Evolutionary conservation across 2,329 filamentous ascomycete species (phyloP).

Genomic region (Aspergillus neoniger): DNA sequence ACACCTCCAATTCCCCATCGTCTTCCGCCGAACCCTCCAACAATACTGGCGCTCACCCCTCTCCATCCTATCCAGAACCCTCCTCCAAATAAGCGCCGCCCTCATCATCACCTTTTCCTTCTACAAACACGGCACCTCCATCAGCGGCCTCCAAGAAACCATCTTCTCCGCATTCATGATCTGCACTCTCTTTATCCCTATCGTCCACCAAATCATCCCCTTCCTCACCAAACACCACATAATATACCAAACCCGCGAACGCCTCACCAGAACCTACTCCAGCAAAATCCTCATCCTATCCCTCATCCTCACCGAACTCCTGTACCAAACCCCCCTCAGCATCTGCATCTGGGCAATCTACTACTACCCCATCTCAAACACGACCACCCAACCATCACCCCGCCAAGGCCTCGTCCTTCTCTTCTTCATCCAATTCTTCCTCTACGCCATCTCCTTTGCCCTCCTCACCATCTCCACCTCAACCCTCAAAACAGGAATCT

Average conservation of each 20-base stretch:
- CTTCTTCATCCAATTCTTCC: slow-evolving; percentile 70
- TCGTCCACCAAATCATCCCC: slow-evolving; percentile 62
- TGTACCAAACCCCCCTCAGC: slow-evolving; percentile 76
- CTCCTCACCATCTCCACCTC: slow-evolving; percentile 75
- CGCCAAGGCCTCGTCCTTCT: slow-evolving; percentile 79
- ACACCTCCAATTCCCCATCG: slow-evolving; percentile 63
- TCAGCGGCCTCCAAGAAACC: slow-evolving; percentile 79
- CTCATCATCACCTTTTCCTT: slow-evolving; percentile 84
- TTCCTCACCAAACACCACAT: slow-evolving; percentile 79
- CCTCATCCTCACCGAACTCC: slow-evolving; percentile 80
- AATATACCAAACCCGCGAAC: slow-evolving; percentile 81
- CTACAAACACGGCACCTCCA: slow-evolving; percentile 68
- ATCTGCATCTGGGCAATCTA: slow-evolving; percentile 75
- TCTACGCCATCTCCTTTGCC: slow-evolving; percentile 80
- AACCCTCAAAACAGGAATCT: slow-evolving; percentile 69
- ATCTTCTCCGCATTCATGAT: slow-evolving; percentile 85
- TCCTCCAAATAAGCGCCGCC: slow-evolving; percentile 61
- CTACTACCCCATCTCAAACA: slow-evolving; percentile 74
- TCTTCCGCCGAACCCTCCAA: slow-evolving; percentile 74
- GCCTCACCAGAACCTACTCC: slow-evolving; percentile 78
- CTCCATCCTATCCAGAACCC: slow-evolving; percentile 79
- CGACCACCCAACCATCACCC: slow-evolving; percentile 56
- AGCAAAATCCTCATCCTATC: slow-evolving; percentile 85
- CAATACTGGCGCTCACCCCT: slow-evolving; percentile 86
- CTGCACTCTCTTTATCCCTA: slow-evolving; percentile 65